Base-by-base conservation (phyloP, 371 early-diverging fungal genomes). In the Mortierella sp. region DNA sequence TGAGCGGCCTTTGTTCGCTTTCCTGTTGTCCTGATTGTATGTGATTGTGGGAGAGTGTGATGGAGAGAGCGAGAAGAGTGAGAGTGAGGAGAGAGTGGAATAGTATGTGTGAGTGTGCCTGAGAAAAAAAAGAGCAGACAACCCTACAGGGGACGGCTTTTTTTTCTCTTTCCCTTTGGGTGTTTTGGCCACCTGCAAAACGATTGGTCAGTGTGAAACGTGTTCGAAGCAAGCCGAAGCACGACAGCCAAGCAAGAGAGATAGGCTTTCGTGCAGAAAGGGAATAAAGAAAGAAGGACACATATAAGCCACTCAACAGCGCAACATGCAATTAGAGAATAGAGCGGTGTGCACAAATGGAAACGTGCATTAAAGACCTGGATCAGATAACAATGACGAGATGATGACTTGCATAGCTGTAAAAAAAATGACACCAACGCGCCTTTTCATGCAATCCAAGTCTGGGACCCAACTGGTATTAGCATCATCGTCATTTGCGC, bases 141-240 rank as follows among this genome's bases (percentile, higher is more conserved):
- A 24, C 68, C 68, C 2, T 8, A 68, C 24, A 42, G 19, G 44
- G 68, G 68, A 68, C 68, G 68, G 68, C 24, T 38, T 68, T 65
- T 38, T 38, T 31, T 21, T 65, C 11, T 11, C 13, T 63, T 63
- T 60, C 57, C 26, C 28, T 28, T 58, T 9, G 28, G n/a, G 19
- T 63, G 34, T 9, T 50, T 16, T 11, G 31, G 19, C 2, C 38
- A 19, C 21, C 38, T 24, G 68, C 44, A 68, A 68, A 42, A 24
- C 44, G 68, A 68, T 68, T 68, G 42, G 68, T 42, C 38, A 24
- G 34, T 68, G 34, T 11, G 42, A 68, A 68, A 68, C 68, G 68
- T 68, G 68, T 68, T 38, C 68, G 63, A 63, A 60, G 60, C 60
- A 31, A 28, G 48, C 48, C 31, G 19, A 31, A 63, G 63, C 31